Base-by-base conservation (phyloP, 176 grass and related monocot species). In the Avena eriantha region DNA sequence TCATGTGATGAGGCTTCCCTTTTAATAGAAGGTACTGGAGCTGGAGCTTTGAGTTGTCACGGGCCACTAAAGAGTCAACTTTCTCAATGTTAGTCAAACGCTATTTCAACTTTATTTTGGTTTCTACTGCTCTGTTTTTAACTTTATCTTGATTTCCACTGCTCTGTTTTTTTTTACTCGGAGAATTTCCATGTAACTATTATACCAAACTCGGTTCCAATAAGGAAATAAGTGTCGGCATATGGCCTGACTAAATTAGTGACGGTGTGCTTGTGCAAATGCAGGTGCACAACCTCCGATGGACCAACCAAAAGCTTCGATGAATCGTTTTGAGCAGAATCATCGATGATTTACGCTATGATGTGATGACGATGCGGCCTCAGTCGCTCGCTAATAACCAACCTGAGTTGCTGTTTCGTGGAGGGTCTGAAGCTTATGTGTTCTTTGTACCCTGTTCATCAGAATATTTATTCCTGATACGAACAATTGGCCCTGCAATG, bases 171-270 rank as follows among this genome's bases (percentile, higher is more conserved):
- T 54, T 54, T n/a, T n/a, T 60, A 22, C 21, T 22, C 19, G 2
- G 19, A 59, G 21, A 10, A n/a, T 19, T n/a, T 60, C 18, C 10
- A 39, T 39, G 36, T 39, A 39, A 39, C 36, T 39, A 39, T 16
- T 51, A 4, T 14, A 51, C 49, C 49, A 4, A 51, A 51, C 15
- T 16, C n/a, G 21, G 57, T 11, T 2, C 8, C 21, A 22, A 59
- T 0, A 10, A 23, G n/a, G 23, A 49, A 60, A 3, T n/a, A 22
- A 60, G 58, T 60, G 58, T 60, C 23, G 58, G n/a, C 58, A 60
- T 60, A 60, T 59, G 58, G 58, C n/a, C 58, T 60, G 58, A 23
- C 58, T 60, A 60, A 60, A 60, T 60, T 60, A 60, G 21, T 60
- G 58, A 60, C 58, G 21, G 23, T 21, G 58, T 60, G 58, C 10